Evolutionary conservation across 257 asterid species (phyloP).

Genomic region (Ballota nigra): DNA sequence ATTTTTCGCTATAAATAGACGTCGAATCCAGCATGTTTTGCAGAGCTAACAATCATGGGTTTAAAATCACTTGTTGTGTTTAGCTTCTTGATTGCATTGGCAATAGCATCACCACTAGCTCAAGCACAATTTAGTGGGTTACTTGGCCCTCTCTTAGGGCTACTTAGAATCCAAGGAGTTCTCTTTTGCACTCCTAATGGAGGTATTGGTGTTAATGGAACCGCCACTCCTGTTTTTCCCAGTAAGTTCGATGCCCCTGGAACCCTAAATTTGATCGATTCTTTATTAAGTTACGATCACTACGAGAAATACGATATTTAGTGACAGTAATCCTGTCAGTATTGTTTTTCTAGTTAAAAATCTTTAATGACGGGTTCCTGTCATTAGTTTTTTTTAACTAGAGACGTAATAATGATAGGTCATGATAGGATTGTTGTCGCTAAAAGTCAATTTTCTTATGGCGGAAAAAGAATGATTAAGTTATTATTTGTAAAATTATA

Average conservation of each 20-base stretch:
- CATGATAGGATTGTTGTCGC: no score
- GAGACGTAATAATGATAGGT: no score
- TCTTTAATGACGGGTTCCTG: no score
- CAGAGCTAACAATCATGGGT: constrained; percentile 26
- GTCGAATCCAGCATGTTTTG: not conserved
- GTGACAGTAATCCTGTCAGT: no score
- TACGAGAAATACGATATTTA: no score
- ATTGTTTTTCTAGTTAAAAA: no score
- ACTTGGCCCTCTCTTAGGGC: constrained; percentile 26
- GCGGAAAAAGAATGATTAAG: no score
- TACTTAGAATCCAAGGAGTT: constrained; percentile 35
- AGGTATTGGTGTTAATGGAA: constrained; percentile 36
- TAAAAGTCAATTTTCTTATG: no score
- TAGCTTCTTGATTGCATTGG: constrained; percentile 24
- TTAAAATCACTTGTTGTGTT: constrained; percentile 27
- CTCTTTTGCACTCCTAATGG: constrained; percentile 47
- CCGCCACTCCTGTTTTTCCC: constrained; percentile 45
- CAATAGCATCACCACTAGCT: constrained; percentile 29
- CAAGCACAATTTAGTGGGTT: constrained; percentile 34
- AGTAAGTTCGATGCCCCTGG: no score
- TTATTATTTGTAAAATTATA: no score
- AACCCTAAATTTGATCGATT: not conserved
- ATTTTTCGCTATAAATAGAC: constrained; percentile 20
- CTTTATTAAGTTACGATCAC: no score
- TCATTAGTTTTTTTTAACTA: no score